phyloP scores from a whole-genome alignment of 2,329 filamentous ascomycete genomes.

The Didymella segeticola region DNA sequence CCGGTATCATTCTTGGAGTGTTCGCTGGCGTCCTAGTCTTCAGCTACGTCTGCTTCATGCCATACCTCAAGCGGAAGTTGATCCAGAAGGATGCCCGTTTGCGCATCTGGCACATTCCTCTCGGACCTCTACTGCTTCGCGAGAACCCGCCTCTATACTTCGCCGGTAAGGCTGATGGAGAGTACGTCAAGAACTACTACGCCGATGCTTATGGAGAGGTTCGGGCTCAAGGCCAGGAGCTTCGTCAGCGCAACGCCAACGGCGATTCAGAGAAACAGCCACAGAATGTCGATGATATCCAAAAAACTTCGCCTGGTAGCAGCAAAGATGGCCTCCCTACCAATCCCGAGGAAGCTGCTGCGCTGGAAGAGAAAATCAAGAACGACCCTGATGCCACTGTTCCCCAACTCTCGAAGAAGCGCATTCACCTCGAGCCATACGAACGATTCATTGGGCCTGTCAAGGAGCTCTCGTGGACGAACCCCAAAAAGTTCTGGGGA shows the following conservation, averaged over 20 bases:
- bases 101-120: conserved; percentile 33
- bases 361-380: conserved; percentile 22
- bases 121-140: conserved; percentile 50
- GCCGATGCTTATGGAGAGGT: conserved; percentile 39
- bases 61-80: conserved; percentile 38
- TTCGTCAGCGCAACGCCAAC: conserved; percentile 16
- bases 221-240: conserved; percentile 25
- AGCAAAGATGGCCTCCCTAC: conserved; percentile 13
- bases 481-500: conserved; percentile 45
- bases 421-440: conserved; percentile 41
- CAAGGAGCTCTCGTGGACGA: conserved; percentile 36
- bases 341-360: conserved; percentile 20
- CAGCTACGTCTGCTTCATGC: conserved; percentile 38
- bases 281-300: conserved; percentile 13
- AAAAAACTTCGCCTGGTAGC: conserved; percentile 8
- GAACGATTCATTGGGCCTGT: conserved; percentile 47
- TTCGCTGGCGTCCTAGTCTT: conserved; percentile 31
- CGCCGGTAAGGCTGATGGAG: conserved; percentile 46
- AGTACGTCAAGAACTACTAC: conserved; percentile 52
- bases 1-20: conserved; percentile 36
- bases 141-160: conserved; percentile 52
- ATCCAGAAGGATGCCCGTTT: conserved; percentile 34
- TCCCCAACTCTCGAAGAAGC: conserved; percentile 16
- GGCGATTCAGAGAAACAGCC: conserved; percentile 14
- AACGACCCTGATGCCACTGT: conserved; percentile 13